phyloP scores from a whole-genome alignment of 805 yeast genomes.

The Maudiozyma bulderi region DNA sequence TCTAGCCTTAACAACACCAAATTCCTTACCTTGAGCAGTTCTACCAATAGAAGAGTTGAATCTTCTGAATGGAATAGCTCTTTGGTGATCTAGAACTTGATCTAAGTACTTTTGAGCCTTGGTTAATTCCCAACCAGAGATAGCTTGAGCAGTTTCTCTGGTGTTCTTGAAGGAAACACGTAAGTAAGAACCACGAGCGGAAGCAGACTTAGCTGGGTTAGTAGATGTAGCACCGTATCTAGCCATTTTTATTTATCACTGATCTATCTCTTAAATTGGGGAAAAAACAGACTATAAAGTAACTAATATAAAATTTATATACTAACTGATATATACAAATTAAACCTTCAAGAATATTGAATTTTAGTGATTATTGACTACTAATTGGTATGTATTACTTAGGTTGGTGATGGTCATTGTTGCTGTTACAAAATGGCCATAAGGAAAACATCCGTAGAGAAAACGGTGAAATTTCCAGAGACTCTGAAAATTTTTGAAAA shows the following conservation, averaged over 20 bases:
- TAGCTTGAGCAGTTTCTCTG: slow-evolving; percentile 98
- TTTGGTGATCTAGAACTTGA: slow-evolving; percentile 94
- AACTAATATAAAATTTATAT: background rate
- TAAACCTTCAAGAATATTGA: no score
- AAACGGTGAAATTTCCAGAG: no score
- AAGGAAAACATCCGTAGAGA: no score
- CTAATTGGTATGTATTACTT: no score
- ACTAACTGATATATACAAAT: no score
- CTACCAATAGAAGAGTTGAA: slow-evolving; percentile 94
- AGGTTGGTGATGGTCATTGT: no score
- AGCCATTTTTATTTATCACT: slow-evolving; percentile 55
- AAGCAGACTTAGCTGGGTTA: slow-evolving; percentile 98
- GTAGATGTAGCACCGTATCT: slow-evolving; percentile 99
- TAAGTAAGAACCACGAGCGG: slow-evolving; percentile 98
- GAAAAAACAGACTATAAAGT: background rate
- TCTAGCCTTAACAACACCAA: slow-evolving; percentile 99
- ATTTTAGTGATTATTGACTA: no score
- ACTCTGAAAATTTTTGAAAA: no score
- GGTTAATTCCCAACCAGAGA: slow-evolving; percentile 95
- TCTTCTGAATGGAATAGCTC: slow-evolving; percentile 99
- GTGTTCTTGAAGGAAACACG: slow-evolving; percentile 99
- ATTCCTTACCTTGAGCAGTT: slow-evolving; percentile 99
- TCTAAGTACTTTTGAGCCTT: slow-evolving; percentile 92
- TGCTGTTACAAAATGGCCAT: no score
- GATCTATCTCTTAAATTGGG: background rate